Conservation (phyloP, 2,329 filamentous ascomycete species). For the Diaporthe aspalathi region DNA sequence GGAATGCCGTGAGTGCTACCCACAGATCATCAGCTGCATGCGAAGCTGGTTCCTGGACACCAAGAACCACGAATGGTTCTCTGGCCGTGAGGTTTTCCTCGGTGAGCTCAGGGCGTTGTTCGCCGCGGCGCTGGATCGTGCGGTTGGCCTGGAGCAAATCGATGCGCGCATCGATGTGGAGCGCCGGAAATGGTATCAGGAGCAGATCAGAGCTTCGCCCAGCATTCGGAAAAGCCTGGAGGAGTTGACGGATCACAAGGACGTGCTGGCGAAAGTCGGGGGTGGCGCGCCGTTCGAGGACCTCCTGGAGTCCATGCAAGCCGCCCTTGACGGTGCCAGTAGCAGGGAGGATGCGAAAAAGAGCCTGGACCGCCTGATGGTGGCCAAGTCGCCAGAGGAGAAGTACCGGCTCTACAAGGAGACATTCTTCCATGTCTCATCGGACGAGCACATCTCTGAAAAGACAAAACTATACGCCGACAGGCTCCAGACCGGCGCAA, state of each 20-base stretch:
- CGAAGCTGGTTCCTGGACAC: constrained; percentile 52
- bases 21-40: constrained; percentile 59
- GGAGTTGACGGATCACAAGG: constrained; percentile 36
- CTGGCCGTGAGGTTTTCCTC: constrained; percentile 60
- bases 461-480: constrained; percentile 44
- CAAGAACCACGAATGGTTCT: constrained; percentile 61
- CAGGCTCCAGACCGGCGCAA: constrained; percentile 42
- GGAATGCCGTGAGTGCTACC: constrained; percentile 62
- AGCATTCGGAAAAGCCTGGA: constrained; percentile 42
- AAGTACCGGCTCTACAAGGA: constrained; percentile 41
- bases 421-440: constrained; percentile 41
- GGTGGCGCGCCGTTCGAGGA: constrained; percentile 39
- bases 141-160: constrained; percentile 57
- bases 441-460: constrained; percentile 41
- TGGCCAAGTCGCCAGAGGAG: constrained; percentile 38
- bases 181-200: constrained; percentile 65
- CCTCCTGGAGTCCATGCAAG: constrained; percentile 39
- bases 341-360: constrained; percentile 21
- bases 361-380: constrained; percentile 38
- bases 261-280: constrained; percentile 36
- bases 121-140: constrained; percentile 57
- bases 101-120: constrained; percentile 62
- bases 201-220: constrained; percentile 42
- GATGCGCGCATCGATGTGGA: constrained; percentile 63
- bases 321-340: constrained; percentile 34